Evolutionary conservation across 768 basidiomycete species (phyloP).

Genomic region (Rubroboletus pulcherrimus): DNA sequence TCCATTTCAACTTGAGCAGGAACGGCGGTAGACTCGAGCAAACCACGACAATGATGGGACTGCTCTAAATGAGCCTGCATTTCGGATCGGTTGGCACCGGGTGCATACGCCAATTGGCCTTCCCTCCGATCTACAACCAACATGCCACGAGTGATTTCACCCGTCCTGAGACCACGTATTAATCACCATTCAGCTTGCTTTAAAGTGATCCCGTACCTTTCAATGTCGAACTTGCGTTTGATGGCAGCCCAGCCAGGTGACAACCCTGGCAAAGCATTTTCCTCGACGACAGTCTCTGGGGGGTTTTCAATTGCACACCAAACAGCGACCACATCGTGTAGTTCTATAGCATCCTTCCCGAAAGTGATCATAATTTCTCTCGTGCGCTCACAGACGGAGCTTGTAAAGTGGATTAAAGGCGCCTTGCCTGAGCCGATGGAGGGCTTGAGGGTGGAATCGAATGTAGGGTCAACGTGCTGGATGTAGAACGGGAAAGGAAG

Average conservation of each 20-base stretch:
- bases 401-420: constrained; percentile 73
- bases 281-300: constrained; percentile 35
- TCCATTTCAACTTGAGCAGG: constrained; percentile 56
- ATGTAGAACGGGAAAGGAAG: constrained; percentile 68
- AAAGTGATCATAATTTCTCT: constrained; percentile 74
- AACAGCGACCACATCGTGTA: constrained; percentile 86
- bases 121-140: constrained; percentile 76
- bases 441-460: constrained; percentile 46
- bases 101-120: constrained; percentile 60
- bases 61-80: constrained; percentile 52
- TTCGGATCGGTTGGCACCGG: constrained; percentile 61
- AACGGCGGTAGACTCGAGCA: constrained; percentile 48
- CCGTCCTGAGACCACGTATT: constrained; percentile 41
- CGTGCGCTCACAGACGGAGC: constrained; percentile 71
- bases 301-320: constrained; percentile 83
- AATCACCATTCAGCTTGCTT: neutral
- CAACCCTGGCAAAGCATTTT: constrained; percentile 24
- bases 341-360: constrained; percentile 82
- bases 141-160: constrained; percentile 85
- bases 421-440: constrained; percentile 48
- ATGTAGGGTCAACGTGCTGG: constrained; percentile 55
- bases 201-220: constrained; percentile 45
- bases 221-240: constrained; percentile 60
- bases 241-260: constrained; percentile 54
- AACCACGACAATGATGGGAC: constrained; percentile 29